Evolutionary conservation across 768 basidiomycete genomes (phyloP).

Genomic region (Phlebiopsis gigantea): DNA sequence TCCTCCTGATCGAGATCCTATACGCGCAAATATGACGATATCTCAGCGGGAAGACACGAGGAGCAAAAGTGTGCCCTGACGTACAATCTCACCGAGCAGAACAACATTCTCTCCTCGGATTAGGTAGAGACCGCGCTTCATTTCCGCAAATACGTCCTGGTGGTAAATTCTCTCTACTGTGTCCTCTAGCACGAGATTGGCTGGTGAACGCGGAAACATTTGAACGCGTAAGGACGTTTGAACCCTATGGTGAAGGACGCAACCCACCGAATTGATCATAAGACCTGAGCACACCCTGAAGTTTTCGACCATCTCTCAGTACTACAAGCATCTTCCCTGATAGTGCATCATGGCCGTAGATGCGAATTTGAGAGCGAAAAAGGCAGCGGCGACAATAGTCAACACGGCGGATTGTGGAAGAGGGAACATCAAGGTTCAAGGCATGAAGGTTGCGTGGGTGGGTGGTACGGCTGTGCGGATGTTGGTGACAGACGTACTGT

Average conservation of each 20-base stretch:
- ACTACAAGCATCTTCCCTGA: conserved; percentile 98
- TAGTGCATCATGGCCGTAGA: conserved; percentile 21
- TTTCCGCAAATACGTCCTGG: conserved; percentile 82
- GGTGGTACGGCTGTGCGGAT: conserved; percentile 25
- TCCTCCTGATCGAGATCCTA: conserved; percentile 94
- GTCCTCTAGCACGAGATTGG: conserved; percentile 95
- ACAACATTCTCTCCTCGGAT: conserved; percentile 99
- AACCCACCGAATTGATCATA: conserved; percentile 97
- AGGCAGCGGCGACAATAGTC: conserved; percentile 2
- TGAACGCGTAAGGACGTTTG: not conserved
- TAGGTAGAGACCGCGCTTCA: conserved; percentile 83
- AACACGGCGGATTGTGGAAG: conserved; percentile 6
- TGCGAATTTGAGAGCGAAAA: conserved; percentile 15
- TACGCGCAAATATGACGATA: not conserved
- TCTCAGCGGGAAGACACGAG: not conserved
- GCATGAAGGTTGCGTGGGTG: conserved; percentile 2
- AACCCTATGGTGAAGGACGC: no score
- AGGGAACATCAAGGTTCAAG: not conserved
- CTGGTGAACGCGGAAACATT: conserved; percentile 34
- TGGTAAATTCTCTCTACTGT: conserved; percentile 95
- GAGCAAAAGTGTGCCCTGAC: conserved; percentile 31
- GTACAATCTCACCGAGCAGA: conserved; percentile 90
- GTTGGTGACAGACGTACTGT: conserved; percentile 85
- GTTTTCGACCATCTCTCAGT: conserved; percentile 91
- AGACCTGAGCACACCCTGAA: conserved; percentile 92